phyloP scores from a whole-genome alignment of 2,329 filamentous ascomycete species.

The Colletotrichum sojae region DNA sequence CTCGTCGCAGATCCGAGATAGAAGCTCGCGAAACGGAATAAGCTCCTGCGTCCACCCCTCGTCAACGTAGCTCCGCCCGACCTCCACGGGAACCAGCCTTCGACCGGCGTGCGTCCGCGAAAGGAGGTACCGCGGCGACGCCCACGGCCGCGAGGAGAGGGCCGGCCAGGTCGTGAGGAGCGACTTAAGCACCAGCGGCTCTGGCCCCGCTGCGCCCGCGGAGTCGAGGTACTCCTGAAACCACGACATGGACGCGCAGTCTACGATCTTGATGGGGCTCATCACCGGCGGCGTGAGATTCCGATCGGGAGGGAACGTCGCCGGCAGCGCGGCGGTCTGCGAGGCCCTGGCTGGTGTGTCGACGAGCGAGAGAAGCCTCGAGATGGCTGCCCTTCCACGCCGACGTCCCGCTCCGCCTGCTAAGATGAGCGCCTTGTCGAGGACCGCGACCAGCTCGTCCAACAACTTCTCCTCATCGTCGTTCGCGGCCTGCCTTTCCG shows the following conservation, averaged over 20 bases:
- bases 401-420: conserved; percentile 72
- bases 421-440: conserved; percentile 85
- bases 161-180: conserved; percentile 84
- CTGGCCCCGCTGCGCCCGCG: conserved; percentile 46
- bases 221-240: conserved; percentile 74
- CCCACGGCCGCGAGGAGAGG: conserved; percentile 77
- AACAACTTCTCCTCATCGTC: conserved; percentile 53
- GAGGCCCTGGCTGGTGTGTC: background rate
- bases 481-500: background rate
- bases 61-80: conserved; percentile 91
- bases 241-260: conserved; percentile 65
- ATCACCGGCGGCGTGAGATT: conserved; percentile 58
- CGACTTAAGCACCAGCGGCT: conserved; percentile 79
- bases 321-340: background rate
- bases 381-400: conserved; percentile 67
- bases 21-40: conserved; percentile 80
- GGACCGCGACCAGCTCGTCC: conserved; percentile 70
- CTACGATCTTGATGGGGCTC: conserved; percentile 57
- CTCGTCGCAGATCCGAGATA: conserved; percentile 69
- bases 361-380: conserved; percentile 47
- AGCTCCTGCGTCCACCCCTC: conserved; percentile 87
- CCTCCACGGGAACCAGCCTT: conserved; percentile 87
- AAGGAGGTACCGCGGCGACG: conserved; percentile 79
- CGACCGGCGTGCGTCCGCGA: conserved; percentile 81
- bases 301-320: conserved; percentile 44